Conservation (phyloP, 805 yeast species). For the Metschnikowia cubensis region DNA sequence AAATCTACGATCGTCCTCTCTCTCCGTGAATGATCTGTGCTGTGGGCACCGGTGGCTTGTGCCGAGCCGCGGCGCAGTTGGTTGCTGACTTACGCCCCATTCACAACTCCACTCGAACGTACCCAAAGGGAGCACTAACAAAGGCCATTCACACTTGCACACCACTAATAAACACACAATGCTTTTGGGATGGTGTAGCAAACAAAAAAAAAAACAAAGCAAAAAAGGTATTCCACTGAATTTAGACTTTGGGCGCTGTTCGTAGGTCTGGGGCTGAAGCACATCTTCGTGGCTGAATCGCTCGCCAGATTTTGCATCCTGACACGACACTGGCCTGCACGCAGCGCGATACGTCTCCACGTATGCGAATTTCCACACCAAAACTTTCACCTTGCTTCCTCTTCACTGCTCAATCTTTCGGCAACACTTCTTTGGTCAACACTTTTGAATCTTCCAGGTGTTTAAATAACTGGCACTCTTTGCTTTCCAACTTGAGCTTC, state of each 20-base stretch:
- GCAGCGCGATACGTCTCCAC: conserved; percentile 4
- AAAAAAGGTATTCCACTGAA: too few species aligned
- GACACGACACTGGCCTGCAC: conserved; percentile 1
- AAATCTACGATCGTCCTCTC: too few species aligned
- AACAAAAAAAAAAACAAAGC: too few species aligned
- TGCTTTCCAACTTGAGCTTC: neutral
- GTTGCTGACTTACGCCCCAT: neutral
- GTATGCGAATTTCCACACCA: conserved; percentile 7
- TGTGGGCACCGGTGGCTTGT: neutral
- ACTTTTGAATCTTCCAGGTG: neutral
- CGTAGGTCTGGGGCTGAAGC: too few species aligned
- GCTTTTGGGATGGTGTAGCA: too few species aligned
- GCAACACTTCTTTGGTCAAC: neutral
- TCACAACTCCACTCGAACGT: neutral
- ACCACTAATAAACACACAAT: too few species aligned
- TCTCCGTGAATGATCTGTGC: neutral
- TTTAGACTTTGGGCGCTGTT: too few species aligned
- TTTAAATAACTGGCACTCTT: neutral
- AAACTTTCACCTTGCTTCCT: conserved; percentile 1
- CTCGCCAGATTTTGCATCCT: neutral
- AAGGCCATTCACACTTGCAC: too few species aligned
- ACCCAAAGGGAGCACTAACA: neutral
- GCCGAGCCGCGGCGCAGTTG: neutral
- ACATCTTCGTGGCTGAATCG: neutral
- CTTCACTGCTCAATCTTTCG: neutral